phyloP scores from a whole-genome alignment of 768 basidiomycete species.

The Lactarius quietus region DNA sequence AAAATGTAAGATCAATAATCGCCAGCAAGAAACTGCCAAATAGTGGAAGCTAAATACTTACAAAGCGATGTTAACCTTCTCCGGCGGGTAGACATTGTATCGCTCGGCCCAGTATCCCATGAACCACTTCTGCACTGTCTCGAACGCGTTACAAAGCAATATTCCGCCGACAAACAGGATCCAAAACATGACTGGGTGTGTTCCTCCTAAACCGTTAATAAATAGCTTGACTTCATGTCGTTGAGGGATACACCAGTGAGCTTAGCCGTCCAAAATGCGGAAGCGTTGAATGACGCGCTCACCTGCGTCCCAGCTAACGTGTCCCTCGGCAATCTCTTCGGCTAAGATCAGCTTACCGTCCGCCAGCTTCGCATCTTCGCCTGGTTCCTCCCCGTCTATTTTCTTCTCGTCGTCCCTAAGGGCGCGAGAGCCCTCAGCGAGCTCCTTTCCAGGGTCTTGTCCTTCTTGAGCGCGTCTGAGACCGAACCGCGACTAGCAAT shows the following conservation, averaged over 20 bases:
- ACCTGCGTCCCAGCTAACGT: constrained; percentile 48
- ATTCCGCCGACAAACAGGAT: constrained; percentile 24
- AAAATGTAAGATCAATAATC: neutral
- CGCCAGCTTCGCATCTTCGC: constrained; percentile 25
- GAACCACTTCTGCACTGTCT: constrained; percentile 38
- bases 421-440: constrained; percentile 27
- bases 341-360: constrained; percentile 58
- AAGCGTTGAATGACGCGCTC: constrained; percentile 27
- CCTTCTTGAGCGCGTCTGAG: constrained; percentile 43
- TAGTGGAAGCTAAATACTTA: constrained; percentile 26
- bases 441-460: constrained; percentile 35
- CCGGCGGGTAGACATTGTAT: constrained; percentile 35
- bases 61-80: constrained; percentile 36
- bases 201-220: constrained; percentile 30
- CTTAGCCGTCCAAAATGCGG: neutral
- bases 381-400: constrained; percentile 27
- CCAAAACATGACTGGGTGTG: constrained; percentile 35
- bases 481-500: constrained; percentile 48
- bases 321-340: constrained; percentile 60
- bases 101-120: constrained; percentile 46
- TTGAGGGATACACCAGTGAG: constrained; percentile 19
- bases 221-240: constrained; percentile 33
- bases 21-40: neutral
- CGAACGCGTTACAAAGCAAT: constrained; percentile 27
- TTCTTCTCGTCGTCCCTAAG: constrained; percentile 31